Evolutionary conservation across 1,284 basidiomycete genomes (phyloP).

Genomic region (Papiliotrema nemorosa): DNA sequence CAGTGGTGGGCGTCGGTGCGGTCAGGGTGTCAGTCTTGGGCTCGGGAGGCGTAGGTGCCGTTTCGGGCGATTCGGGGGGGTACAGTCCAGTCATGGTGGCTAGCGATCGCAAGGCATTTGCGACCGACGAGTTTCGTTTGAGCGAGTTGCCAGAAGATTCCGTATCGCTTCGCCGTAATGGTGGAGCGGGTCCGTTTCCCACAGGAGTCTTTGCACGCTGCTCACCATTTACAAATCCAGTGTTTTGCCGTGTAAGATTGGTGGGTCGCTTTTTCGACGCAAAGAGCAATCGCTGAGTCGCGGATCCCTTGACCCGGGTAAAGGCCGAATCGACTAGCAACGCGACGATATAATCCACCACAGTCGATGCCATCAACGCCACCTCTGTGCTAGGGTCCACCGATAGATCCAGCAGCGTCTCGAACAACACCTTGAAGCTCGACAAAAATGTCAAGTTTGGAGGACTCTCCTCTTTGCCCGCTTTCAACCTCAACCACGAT

Average conservation of each 20-base stretch:
- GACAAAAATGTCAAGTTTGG: constrained; percentile 80
- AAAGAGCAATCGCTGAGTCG: constrained; percentile 54
- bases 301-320: constrained; percentile 63
- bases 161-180: constrained; percentile 16
- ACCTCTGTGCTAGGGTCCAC: constrained; percentile 93
- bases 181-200: background rate
- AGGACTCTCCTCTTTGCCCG: constrained; percentile 54
- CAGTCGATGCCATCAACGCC: constrained; percentile 80
- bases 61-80: constrained; percentile 20
- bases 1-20: background rate
- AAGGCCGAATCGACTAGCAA: constrained; percentile 85
- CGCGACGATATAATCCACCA: constrained; percentile 89
- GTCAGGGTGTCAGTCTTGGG: constrained; percentile 1
- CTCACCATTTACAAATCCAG: background rate
- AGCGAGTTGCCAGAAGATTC: constrained; percentile 43
- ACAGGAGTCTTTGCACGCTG: background rate
- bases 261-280: constrained; percentile 1
- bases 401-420: constrained; percentile 82
- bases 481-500: constrained; percentile 65
- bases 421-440: constrained; percentile 89
- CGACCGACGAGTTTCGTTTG: constrained; percentile 77
- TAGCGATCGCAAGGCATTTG: constrained; percentile 72
- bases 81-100: constrained; percentile 53
- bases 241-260: constrained; percentile 10
- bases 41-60: constrained; percentile 53